Evolutionary conservation across 192 early-diverging fungal genomes (phyloP).

Genomic region (Coemansia pectinata): DNA sequence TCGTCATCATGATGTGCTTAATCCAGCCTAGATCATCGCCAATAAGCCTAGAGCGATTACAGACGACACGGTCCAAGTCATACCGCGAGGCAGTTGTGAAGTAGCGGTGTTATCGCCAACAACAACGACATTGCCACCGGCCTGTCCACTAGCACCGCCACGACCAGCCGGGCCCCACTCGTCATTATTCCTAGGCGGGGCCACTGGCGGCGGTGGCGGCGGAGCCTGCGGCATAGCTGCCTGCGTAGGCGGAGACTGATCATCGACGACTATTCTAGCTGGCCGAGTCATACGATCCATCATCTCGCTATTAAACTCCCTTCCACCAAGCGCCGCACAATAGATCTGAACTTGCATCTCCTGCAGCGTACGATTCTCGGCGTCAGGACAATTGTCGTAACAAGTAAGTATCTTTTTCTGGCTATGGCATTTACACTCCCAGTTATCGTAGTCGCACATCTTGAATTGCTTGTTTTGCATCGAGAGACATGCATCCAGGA

Average conservation of each 20-base stretch:
- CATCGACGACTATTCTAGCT: constrained; percentile 27
- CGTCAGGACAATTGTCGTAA: constrained; percentile 56
- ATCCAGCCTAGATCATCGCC: constrained; percentile 1
- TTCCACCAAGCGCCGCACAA: constrained; percentile 43
- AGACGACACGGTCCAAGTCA: background rate
- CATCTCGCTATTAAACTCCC: constrained; percentile 38
- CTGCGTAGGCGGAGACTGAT: constrained; percentile 12
- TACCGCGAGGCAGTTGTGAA: background rate
- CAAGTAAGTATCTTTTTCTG: constrained; percentile 54
- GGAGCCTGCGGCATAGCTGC: constrained; percentile 7
- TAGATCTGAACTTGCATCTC: constrained; percentile 56
- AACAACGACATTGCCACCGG: constrained; percentile 20
- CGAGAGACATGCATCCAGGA: constrained; percentile 49
- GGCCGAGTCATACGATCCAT: constrained; percentile 52
- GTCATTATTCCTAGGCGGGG: constrained; percentile 1
- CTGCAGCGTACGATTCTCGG: constrained; percentile 52
- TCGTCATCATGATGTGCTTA: background rate
- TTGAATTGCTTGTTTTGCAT: constrained; percentile 48
- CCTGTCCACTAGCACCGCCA: background rate
- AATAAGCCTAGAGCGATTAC: background rate
- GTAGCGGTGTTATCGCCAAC: constrained; percentile 23
- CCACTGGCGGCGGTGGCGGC: constrained; percentile 3
- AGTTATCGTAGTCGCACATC: constrained; percentile 44
- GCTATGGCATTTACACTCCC: constrained; percentile 54
- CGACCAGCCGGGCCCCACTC: background rate